Base-by-base conservation (phyloP, 306 rosid species). In the Potentilla sterilis region DNA sequence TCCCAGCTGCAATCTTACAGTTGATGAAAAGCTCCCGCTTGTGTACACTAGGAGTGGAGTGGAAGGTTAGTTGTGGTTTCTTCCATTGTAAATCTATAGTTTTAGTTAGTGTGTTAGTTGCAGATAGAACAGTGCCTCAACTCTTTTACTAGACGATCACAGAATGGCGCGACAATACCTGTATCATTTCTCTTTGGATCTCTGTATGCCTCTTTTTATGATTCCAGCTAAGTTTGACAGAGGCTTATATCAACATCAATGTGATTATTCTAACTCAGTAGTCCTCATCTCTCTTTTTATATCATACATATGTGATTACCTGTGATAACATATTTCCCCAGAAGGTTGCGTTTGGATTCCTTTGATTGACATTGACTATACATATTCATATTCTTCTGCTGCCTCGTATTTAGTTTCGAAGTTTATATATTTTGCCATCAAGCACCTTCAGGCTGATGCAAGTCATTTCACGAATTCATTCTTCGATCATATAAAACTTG, bases 11-110 rank as follows among this genome's bases (percentile, higher is more conserved):
- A 73, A 73, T 57, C 58, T n/a, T 19, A 28, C 69, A 28, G 43
- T 61, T 59, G 77, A 61, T 18, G 44, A 74, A 73, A 74, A 43
- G 69, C 44, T 72, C 32, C n/a, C 42, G 79, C 80, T 72, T 65
- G 67, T 74, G 58, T 34, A 43, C 77, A 44, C 55, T 55, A 66
- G 79, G 78, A 76, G 62, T 69, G 52, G 58, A 77, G 75, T 61
- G 34, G 70, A 77, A 77, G 76, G 72, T 15, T 46, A 18, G 71
- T 70, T 18, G 8, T 66, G 44, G 54, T 59, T 24, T 81, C 68
- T 80, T 81, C 86, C 83, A 79, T 86, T 87, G 96, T 91, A 88
- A 85, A 91, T 82, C 46, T 73, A 82, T 85, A 84, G 88, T 76
- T 55, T 70, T 75, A 75, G 78, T 38, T 72, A 73, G 67, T 6